A percentile compares a stretch with the other conserved stretches of the same genome.
Conservation (phyloP, 768 basidiomycete species). For the Gloeophyllum trabeum region DNA sequence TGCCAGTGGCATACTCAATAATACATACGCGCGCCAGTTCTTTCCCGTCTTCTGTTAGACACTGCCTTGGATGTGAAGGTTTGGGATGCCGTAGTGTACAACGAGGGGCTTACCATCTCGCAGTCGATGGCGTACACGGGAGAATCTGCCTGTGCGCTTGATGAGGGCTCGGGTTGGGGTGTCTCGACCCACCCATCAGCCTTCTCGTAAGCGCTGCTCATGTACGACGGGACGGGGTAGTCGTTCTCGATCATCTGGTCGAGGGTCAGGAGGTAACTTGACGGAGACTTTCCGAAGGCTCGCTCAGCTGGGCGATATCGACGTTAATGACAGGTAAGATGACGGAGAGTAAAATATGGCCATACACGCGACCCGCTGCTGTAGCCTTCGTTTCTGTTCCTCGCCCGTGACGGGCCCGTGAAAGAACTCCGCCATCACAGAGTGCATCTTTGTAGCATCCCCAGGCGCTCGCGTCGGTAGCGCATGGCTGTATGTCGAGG, state of each 20-base stretch:
- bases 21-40: constrained; percentile 80
- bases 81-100: background rate
- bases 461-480: constrained; percentile 92
- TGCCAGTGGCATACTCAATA: constrained; percentile 63
- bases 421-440: constrained; percentile 75
- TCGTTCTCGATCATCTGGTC: constrained; percentile 94
- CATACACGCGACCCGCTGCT: constrained; percentile 28
- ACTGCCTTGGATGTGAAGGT: constrained; percentile 33
- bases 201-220: constrained; percentile 59
- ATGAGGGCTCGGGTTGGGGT: constrained; percentile 30
- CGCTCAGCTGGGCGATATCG: constrained; percentile 35
- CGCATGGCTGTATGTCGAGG: constrained; percentile 81
- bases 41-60: constrained; percentile 81
- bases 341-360: constrained; percentile 8
- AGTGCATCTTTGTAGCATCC: constrained; percentile 76
- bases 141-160: constrained; percentile 20
- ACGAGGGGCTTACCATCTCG: constrained; percentile 69
- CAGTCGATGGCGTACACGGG: constrained; percentile 85
- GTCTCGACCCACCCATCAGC: constrained; percentile 73
- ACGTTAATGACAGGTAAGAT: background rate
- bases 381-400: constrained; percentile 62
- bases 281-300: constrained; percentile 49
- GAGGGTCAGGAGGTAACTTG: constrained; percentile 61
- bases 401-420: constrained; percentile 67
- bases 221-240: constrained; percentile 81